Base-by-base conservation (phyloP, 2,329 filamentous ascomycete genomes). In the Monascus ruber region DNA sequence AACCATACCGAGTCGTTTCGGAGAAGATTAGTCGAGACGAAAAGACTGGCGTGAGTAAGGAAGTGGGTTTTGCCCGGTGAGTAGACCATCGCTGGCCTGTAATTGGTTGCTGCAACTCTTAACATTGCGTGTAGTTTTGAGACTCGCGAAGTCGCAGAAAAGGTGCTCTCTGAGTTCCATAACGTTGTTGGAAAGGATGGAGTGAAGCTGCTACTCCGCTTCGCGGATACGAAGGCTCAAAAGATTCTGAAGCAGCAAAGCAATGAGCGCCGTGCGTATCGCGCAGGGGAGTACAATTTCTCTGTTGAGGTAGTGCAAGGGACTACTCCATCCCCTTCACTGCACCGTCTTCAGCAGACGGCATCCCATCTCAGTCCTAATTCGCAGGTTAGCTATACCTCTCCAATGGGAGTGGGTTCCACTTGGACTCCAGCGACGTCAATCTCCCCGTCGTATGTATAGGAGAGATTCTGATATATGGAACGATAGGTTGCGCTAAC, bases 231-330 rank as follows among this genome's bases (percentile, higher is more conserved):
- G 31, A 85, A 91, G 40, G 84, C 89, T 46, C 91, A 98, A 65
- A 98, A 98, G 71, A 79, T 91, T 58, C 74, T 98, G 51, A 98
- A 98, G 74, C 83, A 91, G 47, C 83, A 95, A 59, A 96, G 89
- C 33, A 87, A 91, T 27, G 87, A 94, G 60, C 85, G 88, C 42
- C 87, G 91, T 44, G 86, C 94, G 56, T 96, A 94, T 68, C 85
- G 91, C 43, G 91, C 89, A 42, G 91, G 91, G 42, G 91, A 96
- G 69, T 96, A 96, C 66, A 88, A 88, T 53, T 69, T 64, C 42
- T 68, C 66, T 2, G 66, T 70, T 35, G 66, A 68, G 42, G 60
- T 69, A 29, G 65, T 68, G 9, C 61, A 65, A 38, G 60, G 61
- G 11, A 58, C 58, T 10, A 65, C 64, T 42, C 66, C 66, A 4